These are phyloP conservation scores for Botrytis galanthina DNA, from an alignment of 2,329 filamentous ascomycete species.

Conservation along the genomic window DNA sequence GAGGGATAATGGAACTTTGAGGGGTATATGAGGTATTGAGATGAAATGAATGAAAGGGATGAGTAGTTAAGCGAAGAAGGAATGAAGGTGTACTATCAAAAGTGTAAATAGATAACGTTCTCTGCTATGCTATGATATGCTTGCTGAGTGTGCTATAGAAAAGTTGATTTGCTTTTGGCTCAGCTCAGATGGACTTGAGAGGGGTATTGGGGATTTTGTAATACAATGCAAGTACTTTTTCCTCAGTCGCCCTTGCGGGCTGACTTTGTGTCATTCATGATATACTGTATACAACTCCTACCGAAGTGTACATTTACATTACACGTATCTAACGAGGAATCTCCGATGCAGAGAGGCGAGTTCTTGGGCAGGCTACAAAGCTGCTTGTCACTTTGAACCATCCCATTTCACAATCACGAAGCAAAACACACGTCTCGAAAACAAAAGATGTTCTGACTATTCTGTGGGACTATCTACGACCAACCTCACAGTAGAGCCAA, in stretches of 20 bases:
- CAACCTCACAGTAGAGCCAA: not conserved
- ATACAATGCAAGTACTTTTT: conserved; percentile 9
- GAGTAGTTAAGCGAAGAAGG: not conserved
- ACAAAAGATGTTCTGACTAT: not conserved
- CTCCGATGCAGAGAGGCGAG: not conserved
- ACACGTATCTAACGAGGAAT: not conserved
- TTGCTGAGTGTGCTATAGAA: conserved; percentile 22
- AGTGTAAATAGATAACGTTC: conserved; percentile 22
- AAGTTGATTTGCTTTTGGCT: conserved; percentile 15
- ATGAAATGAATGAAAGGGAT: not conserved
- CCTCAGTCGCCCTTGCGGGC: conserved; percentile 17
- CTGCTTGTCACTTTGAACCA: not conserved
- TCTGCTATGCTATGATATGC: conserved; percentile 15
- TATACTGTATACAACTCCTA: not conserved
- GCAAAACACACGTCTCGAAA: not conserved
- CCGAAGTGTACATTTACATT: not conserved
- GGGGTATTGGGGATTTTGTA: not conserved
- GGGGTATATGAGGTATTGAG: conserved; percentile 36
- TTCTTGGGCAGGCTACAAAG: not conserved
- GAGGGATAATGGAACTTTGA: conserved; percentile 40
- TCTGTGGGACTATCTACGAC: not conserved
- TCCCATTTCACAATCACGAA: not conserved
- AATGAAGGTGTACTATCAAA: conserved; percentile 8
- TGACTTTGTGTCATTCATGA: conserved; percentile 5
- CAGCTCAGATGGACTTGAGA: not conserved